A percentile compares a stretch with the other conserved stretches of the same genome.
phyloP scores from a whole-genome alignment of 257 asterid genomes.

The Fraxinus pennsylvanica region DNA sequence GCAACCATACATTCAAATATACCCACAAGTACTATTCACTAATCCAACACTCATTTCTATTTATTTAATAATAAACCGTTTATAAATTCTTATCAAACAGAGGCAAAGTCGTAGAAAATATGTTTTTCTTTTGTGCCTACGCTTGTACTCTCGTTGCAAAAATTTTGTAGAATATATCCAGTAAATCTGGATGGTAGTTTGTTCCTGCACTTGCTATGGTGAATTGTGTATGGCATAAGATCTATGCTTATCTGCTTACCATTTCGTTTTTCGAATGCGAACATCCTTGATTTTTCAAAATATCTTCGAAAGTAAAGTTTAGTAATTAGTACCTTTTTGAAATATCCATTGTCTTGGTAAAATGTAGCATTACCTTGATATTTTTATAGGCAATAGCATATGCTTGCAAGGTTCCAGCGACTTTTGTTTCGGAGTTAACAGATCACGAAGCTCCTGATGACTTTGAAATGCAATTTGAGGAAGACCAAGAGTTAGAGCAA shows the following conservation, averaged over 20 bases:
- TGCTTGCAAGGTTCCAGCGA: conserved; percentile 74
- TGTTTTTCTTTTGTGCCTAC: neutral
- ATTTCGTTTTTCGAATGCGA: neutral
- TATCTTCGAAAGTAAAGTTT: neutral
- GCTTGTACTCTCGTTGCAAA: neutral
- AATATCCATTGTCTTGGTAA: conserved; percentile 11
- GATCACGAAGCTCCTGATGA: conserved; percentile 78
- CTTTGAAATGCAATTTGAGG: conserved; percentile 55
- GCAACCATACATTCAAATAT: too few relatives aligned
- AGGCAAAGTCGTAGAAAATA: neutral
- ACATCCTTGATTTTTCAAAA: neutral
- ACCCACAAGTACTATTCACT: too few relatives aligned
- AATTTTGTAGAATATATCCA: neutral
- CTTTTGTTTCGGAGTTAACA: conserved; percentile 53
- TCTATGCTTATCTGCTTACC: neutral
- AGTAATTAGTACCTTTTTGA: neutral
- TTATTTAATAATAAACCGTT: too few relatives aligned
- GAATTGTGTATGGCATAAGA: neutral
- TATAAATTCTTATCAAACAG: too few relatives aligned
- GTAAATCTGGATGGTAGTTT: neutral
- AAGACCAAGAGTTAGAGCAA: conserved; percentile 83
- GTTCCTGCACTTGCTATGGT: neutral
- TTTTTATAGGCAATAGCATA: conserved; percentile 70
- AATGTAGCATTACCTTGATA: conserved; percentile 9
- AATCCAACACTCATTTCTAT: too few relatives aligned